phyloP scores from a whole-genome alignment of 345 rosid species.

The Euclidium syriacum region DNA sequence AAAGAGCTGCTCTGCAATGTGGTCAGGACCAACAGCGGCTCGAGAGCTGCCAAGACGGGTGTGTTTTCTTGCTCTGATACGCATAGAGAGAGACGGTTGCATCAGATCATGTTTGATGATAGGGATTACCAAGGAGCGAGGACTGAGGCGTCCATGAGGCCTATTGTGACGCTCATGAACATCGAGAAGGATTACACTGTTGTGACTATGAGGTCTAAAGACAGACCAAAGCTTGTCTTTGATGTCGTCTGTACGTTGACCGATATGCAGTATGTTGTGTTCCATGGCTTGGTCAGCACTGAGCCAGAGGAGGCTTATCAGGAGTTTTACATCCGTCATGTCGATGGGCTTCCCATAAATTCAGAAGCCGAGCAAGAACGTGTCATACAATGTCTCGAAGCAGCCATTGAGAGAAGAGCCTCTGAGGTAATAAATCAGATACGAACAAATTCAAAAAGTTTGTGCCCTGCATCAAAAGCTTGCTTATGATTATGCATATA shows the following conservation, averaged over 20 bases:
- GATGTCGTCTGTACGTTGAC: constrained; percentile 88
- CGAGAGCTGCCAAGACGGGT: constrained; percentile 54
- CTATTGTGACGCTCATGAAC: constrained; percentile 61
- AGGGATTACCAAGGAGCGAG: constrained; percentile 76
- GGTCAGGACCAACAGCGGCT: constrained; percentile 52
- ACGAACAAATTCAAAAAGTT: neutral
- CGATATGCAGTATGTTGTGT: constrained; percentile 91
- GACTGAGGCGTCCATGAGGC: constrained; percentile 47
- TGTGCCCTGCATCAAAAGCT: neutral
- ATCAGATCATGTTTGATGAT: constrained; percentile 91
- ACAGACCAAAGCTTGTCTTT: constrained; percentile 77
- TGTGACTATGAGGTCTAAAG: constrained; percentile 75
- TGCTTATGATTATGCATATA: neutral
- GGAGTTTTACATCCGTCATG: constrained; percentile 80
- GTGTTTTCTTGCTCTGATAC: constrained; percentile 57
- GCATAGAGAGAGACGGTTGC: constrained; percentile 77
- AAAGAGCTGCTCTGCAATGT: constrained; percentile 64
- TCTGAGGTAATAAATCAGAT: constrained; percentile 43
- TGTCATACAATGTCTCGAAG: constrained; percentile 68
- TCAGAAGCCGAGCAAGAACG: constrained; percentile 78
- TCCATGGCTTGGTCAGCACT: constrained; percentile 80
- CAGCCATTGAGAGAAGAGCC: constrained; percentile 75
- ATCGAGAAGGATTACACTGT: constrained; percentile 77
- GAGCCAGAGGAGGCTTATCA: constrained; percentile 71
- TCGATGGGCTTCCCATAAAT: constrained; percentile 68